Percentiles rank a stretch among this genome's conserved stretches.
These are phyloP conservation scores for Pseudogymnoascus sp. DNA, from an alignment of 2,329 filamentous ascomycete species.

Conservation along the genomic window DNA sequence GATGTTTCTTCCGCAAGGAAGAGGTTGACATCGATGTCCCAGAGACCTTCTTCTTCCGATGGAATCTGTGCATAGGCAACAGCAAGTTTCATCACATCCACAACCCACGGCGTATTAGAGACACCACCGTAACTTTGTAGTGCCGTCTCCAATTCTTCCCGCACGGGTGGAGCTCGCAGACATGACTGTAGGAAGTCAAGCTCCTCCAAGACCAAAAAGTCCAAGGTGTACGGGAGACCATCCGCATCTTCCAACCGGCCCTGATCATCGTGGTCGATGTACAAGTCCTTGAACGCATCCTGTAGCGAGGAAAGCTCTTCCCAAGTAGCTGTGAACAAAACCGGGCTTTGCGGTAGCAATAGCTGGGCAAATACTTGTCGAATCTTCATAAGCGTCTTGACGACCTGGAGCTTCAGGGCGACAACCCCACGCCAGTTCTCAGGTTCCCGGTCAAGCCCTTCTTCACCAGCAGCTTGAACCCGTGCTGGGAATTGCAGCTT, in stretches of 20 bases:
- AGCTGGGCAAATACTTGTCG: constrained; percentile 74
- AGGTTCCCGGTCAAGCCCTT: constrained; percentile 43
- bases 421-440: constrained; percentile 73
- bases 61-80: constrained; percentile 84
- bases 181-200: constrained; percentile 91
- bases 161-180: constrained; percentile 78
- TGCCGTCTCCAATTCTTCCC: constrained; percentile 78
- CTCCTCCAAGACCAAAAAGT: constrained; percentile 89
- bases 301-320: constrained; percentile 71
- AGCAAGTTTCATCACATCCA: constrained; percentile 78
- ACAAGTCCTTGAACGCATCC: constrained; percentile 68
- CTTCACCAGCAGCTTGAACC: constrained; percentile 46
- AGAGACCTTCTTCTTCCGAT: constrained; percentile 84
- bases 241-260: constrained; percentile 85
- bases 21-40: constrained; percentile 94
- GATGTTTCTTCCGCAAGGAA: constrained; percentile 94
- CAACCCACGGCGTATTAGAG: constrained; percentile 68
- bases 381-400: constrained; percentile 88
- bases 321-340: constrained; percentile 83
- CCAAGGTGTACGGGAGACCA: constrained; percentile 84
- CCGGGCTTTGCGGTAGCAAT: constrained; percentile 72
- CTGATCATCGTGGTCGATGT: constrained; percentile 77
- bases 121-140: constrained; percentile 52
- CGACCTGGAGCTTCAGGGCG: constrained; percentile 84
- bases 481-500: constrained; percentile 62